Evolutionary conservation across 2,329 filamentous ascomycete genomes (phyloP).

Genomic region (Dryadomyces quercus-mongolicae): DNA sequence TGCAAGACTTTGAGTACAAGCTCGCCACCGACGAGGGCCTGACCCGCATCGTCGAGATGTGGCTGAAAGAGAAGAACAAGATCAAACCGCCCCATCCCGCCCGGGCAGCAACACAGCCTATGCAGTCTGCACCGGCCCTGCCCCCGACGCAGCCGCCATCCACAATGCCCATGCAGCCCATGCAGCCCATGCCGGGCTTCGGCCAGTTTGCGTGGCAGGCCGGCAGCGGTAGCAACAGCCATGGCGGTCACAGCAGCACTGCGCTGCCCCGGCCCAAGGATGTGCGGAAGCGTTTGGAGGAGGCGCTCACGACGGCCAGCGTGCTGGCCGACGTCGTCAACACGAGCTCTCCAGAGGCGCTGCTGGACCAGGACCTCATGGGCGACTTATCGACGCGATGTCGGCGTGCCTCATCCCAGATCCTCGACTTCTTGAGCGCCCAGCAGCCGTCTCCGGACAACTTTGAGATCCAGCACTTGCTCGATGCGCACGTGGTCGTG

Average conservation of each 20-base stretch:
- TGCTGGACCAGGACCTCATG: conserved; percentile 76
- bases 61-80: conserved; percentile 73
- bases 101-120: not conserved
- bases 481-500: conserved; percentile 89
- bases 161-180: not conserved
- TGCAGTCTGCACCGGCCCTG: not conserved
- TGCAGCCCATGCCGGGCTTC: not conserved
- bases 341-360: conserved; percentile 64
- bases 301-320: conserved; percentile 81
- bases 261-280: conserved; percentile 59
- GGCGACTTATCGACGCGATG: conserved; percentile 87
- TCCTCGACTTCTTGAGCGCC: conserved; percentile 76
- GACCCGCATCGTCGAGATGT: conserved; percentile 65
- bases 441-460: conserved; percentile 77
- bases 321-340: conserved; percentile 86
- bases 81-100: conserved; percentile 31
- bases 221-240: conserved; percentile 2
- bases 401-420: conserved; percentile 63
- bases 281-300: conserved; percentile 72
- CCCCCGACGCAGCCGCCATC: too few relatives aligned
- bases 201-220: not conserved
- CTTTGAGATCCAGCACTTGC: conserved; percentile 83
- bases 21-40: conserved; percentile 67
- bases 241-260: conserved; percentile 18
- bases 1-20: conserved; percentile 64